Evolutionary conservation across 768 basidiomycete species (phyloP).

Genomic region (Postia placenta): DNA sequence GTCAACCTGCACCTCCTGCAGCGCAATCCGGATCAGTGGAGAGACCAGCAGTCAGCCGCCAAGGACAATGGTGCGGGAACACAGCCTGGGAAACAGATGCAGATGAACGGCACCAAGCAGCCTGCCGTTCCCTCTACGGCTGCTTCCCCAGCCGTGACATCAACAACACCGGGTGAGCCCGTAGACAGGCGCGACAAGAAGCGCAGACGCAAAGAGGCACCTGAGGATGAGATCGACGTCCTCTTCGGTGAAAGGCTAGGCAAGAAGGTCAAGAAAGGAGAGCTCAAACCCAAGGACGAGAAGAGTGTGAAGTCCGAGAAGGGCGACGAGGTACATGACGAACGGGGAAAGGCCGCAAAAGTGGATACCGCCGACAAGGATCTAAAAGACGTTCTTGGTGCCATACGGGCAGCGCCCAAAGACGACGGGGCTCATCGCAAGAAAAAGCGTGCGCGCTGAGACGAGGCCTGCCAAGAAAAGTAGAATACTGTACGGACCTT

Average conservation of each 20-base stretch:
- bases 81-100: not conserved
- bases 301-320: conserved; percentile 4
- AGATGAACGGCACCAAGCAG: too few species aligned
- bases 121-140: not conserved
- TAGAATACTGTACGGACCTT: conserved; percentile 2
- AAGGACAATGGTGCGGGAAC: not conserved
- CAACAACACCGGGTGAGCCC: too few species aligned
- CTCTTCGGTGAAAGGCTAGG: conserved; percentile 58
- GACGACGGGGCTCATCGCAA: conserved; percentile 34
- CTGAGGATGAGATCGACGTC: conserved; percentile 69
- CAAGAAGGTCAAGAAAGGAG: conserved; percentile 52
- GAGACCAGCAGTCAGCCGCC: conserved; percentile 44
- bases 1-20: conserved; percentile 74
- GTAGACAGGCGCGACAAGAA: conserved; percentile 18
- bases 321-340: not conserved
- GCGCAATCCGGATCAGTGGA: conserved; percentile 83
- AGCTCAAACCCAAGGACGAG: conserved; percentile 26
- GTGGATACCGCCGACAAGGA: conserved; percentile 26
- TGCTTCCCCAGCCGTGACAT: not conserved
- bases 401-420: conserved; percentile 53
- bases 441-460: conserved; percentile 15
- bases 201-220: conserved; percentile 39
- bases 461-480: conserved; percentile 1
- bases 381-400: conserved; percentile 47
- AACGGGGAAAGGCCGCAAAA: conserved; percentile 5